These are phyloP conservation scores for Kurtzmaniella quercitrusa DNA, from an alignment of 1,139 yeast species.

Conservation along the genomic window DNA sequence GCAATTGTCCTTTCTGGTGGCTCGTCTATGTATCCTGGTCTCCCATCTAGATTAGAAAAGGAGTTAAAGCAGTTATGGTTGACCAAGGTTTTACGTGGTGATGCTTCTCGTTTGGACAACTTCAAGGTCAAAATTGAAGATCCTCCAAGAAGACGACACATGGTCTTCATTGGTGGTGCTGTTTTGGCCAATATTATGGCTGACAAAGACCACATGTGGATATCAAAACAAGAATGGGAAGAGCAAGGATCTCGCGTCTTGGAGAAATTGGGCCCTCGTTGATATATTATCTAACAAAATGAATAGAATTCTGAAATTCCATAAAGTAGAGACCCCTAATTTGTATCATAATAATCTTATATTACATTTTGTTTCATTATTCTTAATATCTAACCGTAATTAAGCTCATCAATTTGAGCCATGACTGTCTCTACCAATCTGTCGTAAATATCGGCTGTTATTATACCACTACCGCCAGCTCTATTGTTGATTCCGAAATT, in stretches of 20 bases:
- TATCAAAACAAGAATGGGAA: conserved; percentile 94
- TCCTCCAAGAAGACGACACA: conserved; percentile 98
- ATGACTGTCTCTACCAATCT: conserved; percentile 39
- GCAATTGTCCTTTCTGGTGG: conserved; percentile 97
- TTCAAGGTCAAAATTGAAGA: conserved; percentile 97
- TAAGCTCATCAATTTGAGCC: conserved; percentile 36
- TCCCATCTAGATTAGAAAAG: conserved; percentile 92
- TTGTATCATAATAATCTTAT: not conserved
- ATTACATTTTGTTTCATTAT: not conserved
- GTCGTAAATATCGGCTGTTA: conserved; percentile 39
- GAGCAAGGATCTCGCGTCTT: conserved; percentile 89
- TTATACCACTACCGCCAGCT: conserved; percentile 29
- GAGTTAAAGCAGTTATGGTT: conserved; percentile 97
- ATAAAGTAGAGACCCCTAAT: conserved; percentile 7
- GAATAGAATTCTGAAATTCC: conserved; percentile 3
- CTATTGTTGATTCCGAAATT: conserved; percentile 54
- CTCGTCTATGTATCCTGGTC: conserved; percentile 97
- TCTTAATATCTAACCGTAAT: conserved; percentile 22
- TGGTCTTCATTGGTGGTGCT: conserved; percentile 99
- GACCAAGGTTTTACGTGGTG: conserved; percentile 80
- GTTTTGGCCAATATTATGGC: conserved; percentile 98
- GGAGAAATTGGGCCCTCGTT: conserved; percentile 91
- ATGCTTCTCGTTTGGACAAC: conserved; percentile 80
- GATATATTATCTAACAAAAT: conserved; percentile 13
- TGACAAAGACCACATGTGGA: conserved; percentile 98